phyloP scores from a whole-genome alignment of 78 protist species.

The Reticulomyxa filosa region DNA sequence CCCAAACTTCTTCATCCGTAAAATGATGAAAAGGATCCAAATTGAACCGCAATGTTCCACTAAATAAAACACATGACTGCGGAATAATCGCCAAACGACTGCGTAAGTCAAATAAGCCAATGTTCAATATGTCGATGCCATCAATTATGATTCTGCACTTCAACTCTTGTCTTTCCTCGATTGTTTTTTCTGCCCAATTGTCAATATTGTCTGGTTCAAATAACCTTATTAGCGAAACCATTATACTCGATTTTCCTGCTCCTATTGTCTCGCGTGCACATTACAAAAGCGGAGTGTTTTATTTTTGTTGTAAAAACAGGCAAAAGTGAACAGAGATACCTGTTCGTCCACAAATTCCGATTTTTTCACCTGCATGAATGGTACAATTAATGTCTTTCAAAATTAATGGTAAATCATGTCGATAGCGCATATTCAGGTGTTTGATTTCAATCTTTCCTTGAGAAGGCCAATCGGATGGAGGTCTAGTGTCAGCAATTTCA shows the following conservation, averaged over 20 bases:
- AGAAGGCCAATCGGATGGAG: too few relatives aligned
- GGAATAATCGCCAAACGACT: not conserved
- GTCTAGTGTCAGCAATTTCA: too few relatives aligned
- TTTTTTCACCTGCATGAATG: not conserved
- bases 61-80: not conserved
- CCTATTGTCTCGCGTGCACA: too few relatives aligned
- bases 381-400: not conserved
- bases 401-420: not conserved
- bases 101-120: not conserved
- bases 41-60: conserved; percentile 5
- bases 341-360: not conserved
- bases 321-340: not conserved
- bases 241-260: too few relatives aligned
- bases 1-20: not conserved
- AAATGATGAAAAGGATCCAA: not conserved
- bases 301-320: not conserved
- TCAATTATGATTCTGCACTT: too few relatives aligned
- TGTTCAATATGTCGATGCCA: not conserved
- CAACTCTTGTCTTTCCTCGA: too few relatives aligned
- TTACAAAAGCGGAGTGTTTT: not conserved
- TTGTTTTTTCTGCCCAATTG: too few relatives aligned
- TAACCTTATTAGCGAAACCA: too few relatives aligned
- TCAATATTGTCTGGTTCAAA: too few relatives aligned
- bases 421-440: not conserved
- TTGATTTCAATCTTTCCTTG: not conserved